phyloP scores from a whole-genome alignment of 345 rosid species.

The Limnanthes douglasii region DNA sequence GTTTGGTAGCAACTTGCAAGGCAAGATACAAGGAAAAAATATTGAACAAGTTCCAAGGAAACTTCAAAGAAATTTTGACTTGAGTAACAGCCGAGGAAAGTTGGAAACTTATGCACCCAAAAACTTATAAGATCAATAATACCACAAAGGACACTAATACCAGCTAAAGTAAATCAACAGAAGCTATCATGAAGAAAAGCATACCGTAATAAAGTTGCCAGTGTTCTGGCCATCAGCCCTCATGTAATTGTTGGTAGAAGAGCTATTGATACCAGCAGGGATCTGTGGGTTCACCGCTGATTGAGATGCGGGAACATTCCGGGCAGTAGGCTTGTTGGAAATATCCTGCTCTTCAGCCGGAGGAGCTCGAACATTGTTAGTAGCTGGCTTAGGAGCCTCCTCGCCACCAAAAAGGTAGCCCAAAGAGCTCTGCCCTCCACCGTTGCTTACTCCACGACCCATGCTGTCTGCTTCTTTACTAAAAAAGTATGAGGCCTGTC shows the following conservation, averaged over 20 bases:
- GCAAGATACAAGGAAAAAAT: too few species aligned
- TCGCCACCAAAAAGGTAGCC: conserved; percentile 67
- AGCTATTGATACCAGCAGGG: conserved; percentile 52
- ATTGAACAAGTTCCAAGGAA: too few species aligned
- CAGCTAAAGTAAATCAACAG: not conserved
- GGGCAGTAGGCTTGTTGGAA: conserved; percentile 17
- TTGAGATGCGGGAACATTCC: conserved; percentile 23
- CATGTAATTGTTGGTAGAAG: conserved; percentile 53
- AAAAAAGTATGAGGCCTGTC: not conserved
- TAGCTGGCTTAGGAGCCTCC: conserved; percentile 55
- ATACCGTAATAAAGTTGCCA: conserved; percentile 73
- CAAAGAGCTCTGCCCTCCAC: conserved; percentile 84
- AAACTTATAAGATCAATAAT: too few species aligned
- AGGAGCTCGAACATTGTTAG: conserved; percentile 16
- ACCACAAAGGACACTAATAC: not conserved
- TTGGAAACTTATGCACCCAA: too few species aligned
- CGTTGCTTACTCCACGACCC: conserved; percentile 75
- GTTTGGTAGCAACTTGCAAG: too few species aligned
- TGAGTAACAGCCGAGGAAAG: too few species aligned
- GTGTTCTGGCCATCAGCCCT: conserved; percentile 79
- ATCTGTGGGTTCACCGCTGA: conserved; percentile 32
- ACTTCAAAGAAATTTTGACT: too few species aligned
- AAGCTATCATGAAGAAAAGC: not conserved
- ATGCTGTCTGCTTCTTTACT: conserved; percentile 14
- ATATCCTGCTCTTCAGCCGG: conserved; percentile 18